These are phyloP conservation scores for Vanderwaltozyma verrucispora DNA, from an alignment of 805 yeast genomes.

Conservation along the genomic window DNA sequence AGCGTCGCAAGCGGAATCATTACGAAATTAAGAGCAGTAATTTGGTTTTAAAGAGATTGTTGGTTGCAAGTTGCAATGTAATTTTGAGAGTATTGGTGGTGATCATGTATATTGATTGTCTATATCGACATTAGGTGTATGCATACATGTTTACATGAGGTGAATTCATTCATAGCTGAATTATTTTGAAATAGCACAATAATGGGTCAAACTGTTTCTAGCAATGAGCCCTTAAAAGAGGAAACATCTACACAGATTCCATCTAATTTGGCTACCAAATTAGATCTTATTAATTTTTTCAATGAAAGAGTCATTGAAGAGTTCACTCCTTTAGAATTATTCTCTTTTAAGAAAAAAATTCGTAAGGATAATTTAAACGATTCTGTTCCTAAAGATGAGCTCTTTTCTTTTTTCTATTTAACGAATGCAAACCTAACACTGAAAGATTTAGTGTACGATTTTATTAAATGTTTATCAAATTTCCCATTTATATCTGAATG, in stretches of 20 bases:
- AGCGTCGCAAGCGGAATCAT: too few relatives aligned
- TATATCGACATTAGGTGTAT: too few relatives aligned
- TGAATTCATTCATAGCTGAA: too few relatives aligned
- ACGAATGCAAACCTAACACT: slow-evolving; percentile 27
- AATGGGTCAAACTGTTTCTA: slow-evolving; percentile 21
- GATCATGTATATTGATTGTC: too few relatives aligned
- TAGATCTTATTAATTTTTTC: slow-evolving; percentile 10
- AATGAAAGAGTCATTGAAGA: slow-evolving; percentile 10
- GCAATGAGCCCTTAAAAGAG: background rate
- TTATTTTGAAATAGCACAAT: too few relatives aligned
- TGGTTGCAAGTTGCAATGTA: too few relatives aligned
- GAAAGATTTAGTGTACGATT: slow-evolving; percentile 30
- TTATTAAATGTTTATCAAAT: slow-evolving; percentile 35
- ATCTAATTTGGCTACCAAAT: slow-evolving; percentile 1
- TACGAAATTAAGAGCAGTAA: too few relatives aligned
- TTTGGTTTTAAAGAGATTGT: too few relatives aligned
- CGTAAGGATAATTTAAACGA: slow-evolving; percentile 14
- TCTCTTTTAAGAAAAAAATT: slow-evolving; percentile 16
- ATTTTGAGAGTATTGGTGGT: too few relatives aligned
- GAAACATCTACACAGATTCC: background rate
- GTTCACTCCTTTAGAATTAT: slow-evolving; percentile 17
- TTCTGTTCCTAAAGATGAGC: slow-evolving; percentile 18
- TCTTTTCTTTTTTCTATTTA: slow-evolving; percentile 29
- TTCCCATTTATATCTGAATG: slow-evolving; percentile 39
- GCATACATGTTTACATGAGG: too few relatives aligned